Conservation (phyloP, 352 stramenopile genomes). For the Proteromonas lacertae region DNA sequence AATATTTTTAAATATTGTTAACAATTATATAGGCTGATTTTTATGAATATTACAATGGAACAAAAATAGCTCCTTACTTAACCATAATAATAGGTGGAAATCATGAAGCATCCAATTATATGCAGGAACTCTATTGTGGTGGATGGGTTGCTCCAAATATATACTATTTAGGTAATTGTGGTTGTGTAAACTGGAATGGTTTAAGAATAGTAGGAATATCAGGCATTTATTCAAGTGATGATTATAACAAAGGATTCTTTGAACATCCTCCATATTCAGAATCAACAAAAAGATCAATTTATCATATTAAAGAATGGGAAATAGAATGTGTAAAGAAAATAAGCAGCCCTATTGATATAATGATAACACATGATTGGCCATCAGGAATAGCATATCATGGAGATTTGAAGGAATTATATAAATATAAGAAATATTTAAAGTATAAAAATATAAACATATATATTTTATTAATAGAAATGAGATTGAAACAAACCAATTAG, state of each 20-base stretch:
- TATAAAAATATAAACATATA: slow-evolving; percentile 42
- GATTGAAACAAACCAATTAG: slow-evolving; percentile 52
- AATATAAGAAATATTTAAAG: not conserved
- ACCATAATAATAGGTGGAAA: slow-evolving; percentile 85
- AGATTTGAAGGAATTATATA: slow-evolving; percentile 18
- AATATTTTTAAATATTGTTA: not conserved
- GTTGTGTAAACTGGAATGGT: slow-evolving; percentile 50
- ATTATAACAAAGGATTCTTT: slow-evolving; percentile 45
- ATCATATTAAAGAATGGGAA: slow-evolving; percentile 68
- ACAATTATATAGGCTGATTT: slow-evolving; percentile 27
- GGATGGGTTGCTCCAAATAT: slow-evolving; percentile 93
- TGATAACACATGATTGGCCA: slow-evolving; percentile 93
- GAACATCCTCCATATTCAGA: slow-evolving; percentile 30
- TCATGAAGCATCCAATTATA: slow-evolving; percentile 81
- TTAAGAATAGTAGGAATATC: slow-evolving; percentile 77
- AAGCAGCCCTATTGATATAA: slow-evolving; percentile 26
- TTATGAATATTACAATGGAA: slow-evolving; percentile 70
- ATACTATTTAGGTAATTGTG: slow-evolving; percentile 76
- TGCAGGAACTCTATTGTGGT: slow-evolving; percentile 82
- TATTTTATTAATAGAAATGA: slow-evolving; percentile 81
- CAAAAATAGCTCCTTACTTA: slow-evolving; percentile 50
- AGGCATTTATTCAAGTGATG: slow-evolving; percentile 71
- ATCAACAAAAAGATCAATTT: slow-evolving; percentile 52
- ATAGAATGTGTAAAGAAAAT: slow-evolving; percentile 46
- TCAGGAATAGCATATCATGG: slow-evolving; percentile 73